These are phyloP conservation scores for Pneumocystis wakefieldiae DNA, from an alignment of 1,139 yeast genomes.

Conservation along the genomic window DNA sequence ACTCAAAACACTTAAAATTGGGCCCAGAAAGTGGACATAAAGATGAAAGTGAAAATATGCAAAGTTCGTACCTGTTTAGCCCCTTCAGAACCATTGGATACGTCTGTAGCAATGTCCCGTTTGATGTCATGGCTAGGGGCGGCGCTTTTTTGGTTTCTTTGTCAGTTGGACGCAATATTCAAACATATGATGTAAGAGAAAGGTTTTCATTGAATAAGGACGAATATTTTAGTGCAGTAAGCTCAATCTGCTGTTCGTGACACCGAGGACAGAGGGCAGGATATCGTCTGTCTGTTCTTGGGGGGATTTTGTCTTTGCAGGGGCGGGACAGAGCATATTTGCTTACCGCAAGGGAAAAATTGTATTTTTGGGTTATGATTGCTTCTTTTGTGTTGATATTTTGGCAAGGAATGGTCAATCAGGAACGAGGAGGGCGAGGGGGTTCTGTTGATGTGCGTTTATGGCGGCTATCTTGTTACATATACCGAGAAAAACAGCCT, in stretches of 20 bases:
- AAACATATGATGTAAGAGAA: constrained; percentile 57
- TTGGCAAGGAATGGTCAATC: constrained; percentile 13
- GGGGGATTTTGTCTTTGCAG: constrained; percentile 71
- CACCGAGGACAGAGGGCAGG: constrained; percentile 58
- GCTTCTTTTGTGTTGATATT: background rate
- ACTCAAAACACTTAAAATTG: background rate
- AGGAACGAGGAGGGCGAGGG: constrained; percentile 23
- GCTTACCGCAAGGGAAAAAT: constrained; percentile 70
- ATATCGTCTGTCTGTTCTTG: constrained; percentile 68
- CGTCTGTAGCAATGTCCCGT: constrained; percentile 54
- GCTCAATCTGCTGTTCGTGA: constrained; percentile 71
- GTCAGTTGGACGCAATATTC: constrained; percentile 78
- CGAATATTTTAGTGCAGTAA: constrained; percentile 38
- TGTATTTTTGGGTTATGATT: constrained; percentile 35
- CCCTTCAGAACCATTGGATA: constrained; percentile 39
- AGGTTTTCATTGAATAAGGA: background rate
- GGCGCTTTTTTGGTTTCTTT: constrained; percentile 77
- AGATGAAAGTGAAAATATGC: background rate
- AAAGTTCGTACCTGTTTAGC: constrained; percentile 26
- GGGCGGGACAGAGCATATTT: constrained; percentile 56
- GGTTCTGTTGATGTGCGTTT: constrained; percentile 41
- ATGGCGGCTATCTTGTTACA: constrained; percentile 69
- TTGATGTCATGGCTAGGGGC: constrained; percentile 80
- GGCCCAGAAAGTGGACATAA: constrained; percentile 23
- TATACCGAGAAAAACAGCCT: constrained; percentile 28